Base-by-base conservation (phyloP, 257 asterid genomes). In the Salvia miltiorrhiza region DNA sequence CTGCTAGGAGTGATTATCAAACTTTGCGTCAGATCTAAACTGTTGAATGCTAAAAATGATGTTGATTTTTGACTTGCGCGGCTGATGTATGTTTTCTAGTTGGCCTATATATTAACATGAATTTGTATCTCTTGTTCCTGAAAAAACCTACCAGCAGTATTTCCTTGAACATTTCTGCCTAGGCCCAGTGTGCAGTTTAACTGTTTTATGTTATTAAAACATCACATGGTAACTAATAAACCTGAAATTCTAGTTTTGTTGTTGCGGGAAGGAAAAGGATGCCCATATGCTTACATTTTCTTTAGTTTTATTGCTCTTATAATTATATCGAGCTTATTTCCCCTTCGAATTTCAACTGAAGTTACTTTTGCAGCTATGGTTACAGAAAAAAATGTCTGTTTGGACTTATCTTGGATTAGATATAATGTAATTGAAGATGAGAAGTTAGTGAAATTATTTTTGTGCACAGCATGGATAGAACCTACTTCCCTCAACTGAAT, bases 241-340 rank as follows among this genome's bases (percentile, higher is more conserved):
- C 12, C n/a, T 16, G 30, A 52, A 48, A 26, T 56, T 26, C 37
- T 65, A 23, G 11, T 58, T 58, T 65, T 41, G 35, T 16, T 10
- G 8, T 72, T 32, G 35, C 4, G 57, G 21, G 23, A 53, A 52
- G 76, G 56, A 72, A 52, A 50, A 63, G 6, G 19, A n/a, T 43
- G 44, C 44, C 19, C 35, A 26, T 17, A 7, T 16, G 20, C 24
- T 47, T 24, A 1, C 41, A 32, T 39, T 49, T 39, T n/a, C 14
- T 47, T 48, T 57, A 58, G 56, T 61, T 66, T 39, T 10, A 35
- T 58, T 10, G 14, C 10, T 9, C 43, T 28, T 16, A 12, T 23
- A 55, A 24, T 69, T 55, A 56, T 6, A 52, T 17, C 7, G 24
- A 12, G 52, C 59, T 33, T 49, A 7, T 30, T 20, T 41, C 35